Evolutionary conservation across 2,329 filamentous ascomycete species (phyloP).

Genomic region (Pseudocercospora musae): DNA sequence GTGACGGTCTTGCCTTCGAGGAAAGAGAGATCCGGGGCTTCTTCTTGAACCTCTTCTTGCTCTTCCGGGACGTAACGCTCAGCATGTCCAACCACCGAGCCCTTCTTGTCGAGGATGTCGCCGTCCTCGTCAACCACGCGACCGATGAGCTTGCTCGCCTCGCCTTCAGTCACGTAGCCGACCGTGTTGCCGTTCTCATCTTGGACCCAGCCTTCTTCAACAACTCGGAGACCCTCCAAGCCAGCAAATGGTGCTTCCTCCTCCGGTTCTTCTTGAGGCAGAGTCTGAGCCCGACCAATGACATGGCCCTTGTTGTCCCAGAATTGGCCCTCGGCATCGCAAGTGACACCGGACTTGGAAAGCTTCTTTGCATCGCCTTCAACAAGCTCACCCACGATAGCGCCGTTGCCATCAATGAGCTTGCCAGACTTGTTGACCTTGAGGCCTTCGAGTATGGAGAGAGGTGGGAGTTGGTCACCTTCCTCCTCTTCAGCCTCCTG

Average conservation of each 20-base stretch:
- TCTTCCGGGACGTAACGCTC: slow-evolving; percentile 63
- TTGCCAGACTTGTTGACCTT: slow-evolving; percentile 52
- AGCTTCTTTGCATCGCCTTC: slow-evolving; percentile 54
- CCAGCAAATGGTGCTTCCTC: slow-evolving; percentile 51
- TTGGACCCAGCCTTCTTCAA: slow-evolving; percentile 50
- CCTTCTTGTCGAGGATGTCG: slow-evolving; percentile 54
- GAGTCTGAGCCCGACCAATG: slow-evolving; percentile 50
- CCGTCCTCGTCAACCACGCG: slow-evolving; percentile 52
- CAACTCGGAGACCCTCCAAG: slow-evolving; percentile 49
- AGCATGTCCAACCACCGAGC: slow-evolving; percentile 51
- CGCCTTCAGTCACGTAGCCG: slow-evolving; percentile 49
- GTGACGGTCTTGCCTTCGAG: slow-evolving; percentile 49
- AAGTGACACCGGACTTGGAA: slow-evolving; percentile 46
- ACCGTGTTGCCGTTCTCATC: slow-evolving; percentile 52
- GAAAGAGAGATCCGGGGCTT: slow-evolving; percentile 43
- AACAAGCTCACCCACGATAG: slow-evolving; percentile 48
- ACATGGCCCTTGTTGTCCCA: slow-evolving; percentile 54
- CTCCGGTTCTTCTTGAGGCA: slow-evolving; percentile 46
- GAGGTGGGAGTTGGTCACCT: slow-evolving; percentile 42
- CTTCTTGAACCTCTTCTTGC: slow-evolving; percentile 51
- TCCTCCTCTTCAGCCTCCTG: slow-evolving; percentile 31
- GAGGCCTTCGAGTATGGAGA: slow-evolving; percentile 50
- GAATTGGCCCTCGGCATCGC: slow-evolving; percentile 50
- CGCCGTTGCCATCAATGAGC: slow-evolving; percentile 46
- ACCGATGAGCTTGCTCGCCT: slow-evolving; percentile 51